These are phyloP conservation scores for Venturia pyrina DNA, from an alignment of 2,329 filamentous ascomycete genomes.

Conservation along the genomic window DNA sequence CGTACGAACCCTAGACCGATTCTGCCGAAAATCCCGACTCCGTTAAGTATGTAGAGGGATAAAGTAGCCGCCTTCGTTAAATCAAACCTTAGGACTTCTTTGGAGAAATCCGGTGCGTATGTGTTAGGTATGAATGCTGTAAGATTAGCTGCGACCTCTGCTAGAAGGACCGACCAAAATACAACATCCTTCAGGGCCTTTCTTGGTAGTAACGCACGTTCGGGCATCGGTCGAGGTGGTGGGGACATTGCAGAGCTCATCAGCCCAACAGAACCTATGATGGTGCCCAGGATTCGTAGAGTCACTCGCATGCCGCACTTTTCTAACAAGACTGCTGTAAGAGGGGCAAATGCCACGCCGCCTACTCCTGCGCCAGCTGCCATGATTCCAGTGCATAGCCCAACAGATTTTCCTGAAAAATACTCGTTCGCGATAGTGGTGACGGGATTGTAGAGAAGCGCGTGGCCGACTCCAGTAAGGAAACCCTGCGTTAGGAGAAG, in stretches of 20 bases:
- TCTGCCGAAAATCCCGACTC: not conserved
- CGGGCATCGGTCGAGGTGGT: not conserved
- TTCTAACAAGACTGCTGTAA: not conserved
- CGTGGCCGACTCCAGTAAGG: slow-evolving; percentile 35
- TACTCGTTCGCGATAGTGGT: slow-evolving; percentile 8
- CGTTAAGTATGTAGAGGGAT: not conserved
- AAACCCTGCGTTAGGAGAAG: slow-evolving; percentile 39
- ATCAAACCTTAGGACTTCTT: not conserved
- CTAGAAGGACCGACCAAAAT: not conserved
- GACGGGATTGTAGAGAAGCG: slow-evolving; percentile 28
- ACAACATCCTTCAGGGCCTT: not conserved
- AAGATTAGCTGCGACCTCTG: not conserved
- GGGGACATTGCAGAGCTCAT: not conserved
- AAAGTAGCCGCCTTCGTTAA: not conserved
- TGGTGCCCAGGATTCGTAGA: not conserved
- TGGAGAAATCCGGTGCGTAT: not conserved
- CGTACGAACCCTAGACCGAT: not conserved
- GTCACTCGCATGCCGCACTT: not conserved
- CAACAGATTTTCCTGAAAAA: not conserved
- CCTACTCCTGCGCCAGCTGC: not conserved
- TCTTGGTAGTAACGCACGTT: not conserved
- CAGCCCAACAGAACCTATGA: not conserved
- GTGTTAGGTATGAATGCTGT: not conserved
- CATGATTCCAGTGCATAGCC: not conserved
- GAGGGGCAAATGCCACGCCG: not conserved